These are phyloP conservation scores for Ploettnerulaceae sp. DNA, from an alignment of 2,329 filamentous ascomycete genomes.

Conservation along the genomic window DNA sequence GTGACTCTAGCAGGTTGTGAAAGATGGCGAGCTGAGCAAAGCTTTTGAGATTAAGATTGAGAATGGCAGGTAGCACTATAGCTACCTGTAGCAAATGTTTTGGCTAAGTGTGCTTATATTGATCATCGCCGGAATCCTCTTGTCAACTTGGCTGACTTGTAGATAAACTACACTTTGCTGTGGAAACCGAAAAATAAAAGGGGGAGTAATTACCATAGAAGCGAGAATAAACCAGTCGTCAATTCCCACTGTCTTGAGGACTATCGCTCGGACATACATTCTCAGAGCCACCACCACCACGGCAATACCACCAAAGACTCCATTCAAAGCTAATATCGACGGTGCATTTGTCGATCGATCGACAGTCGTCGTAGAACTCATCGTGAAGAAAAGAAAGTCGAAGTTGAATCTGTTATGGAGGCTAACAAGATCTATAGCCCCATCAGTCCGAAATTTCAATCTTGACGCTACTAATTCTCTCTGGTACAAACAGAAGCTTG, in stretches of 20 bases:
- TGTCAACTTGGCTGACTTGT: too few relatives aligned
- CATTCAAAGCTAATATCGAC: conserved; percentile 38
- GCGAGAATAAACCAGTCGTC: conserved; percentile 44
- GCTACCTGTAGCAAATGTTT: not conserved
- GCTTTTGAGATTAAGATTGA: too few relatives aligned
- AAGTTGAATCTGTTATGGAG: too few relatives aligned
- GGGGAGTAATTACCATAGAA: conserved; percentile 36
- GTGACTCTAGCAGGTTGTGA: not conserved
- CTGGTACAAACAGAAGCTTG: not conserved
- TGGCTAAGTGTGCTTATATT: too few relatives aligned
- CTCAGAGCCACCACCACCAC: conserved; percentile 36
- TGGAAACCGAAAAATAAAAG: not conserved
- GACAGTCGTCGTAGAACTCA: not conserved
- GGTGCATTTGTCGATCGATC: conserved; percentile 34
- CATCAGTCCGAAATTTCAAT: too few relatives aligned
- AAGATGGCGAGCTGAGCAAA: too few relatives aligned
- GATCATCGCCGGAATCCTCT: too few relatives aligned
- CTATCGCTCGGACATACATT: conserved; percentile 40
- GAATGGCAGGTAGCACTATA: too few relatives aligned
- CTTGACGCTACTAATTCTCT: not conserved
- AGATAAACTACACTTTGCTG: too few relatives aligned
- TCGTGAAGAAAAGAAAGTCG: too few relatives aligned
- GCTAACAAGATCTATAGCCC: too few relatives aligned
- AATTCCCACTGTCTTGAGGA: conserved; percentile 41
- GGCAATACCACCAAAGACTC: conserved; percentile 35